A percentile compares a stretch with the other conserved stretches of the same genome.
These are phyloP conservation scores for Cylindricascospora bacillispora DNA, from an alignment of 1,139 yeast species.

Conservation along the genomic window DNA sequence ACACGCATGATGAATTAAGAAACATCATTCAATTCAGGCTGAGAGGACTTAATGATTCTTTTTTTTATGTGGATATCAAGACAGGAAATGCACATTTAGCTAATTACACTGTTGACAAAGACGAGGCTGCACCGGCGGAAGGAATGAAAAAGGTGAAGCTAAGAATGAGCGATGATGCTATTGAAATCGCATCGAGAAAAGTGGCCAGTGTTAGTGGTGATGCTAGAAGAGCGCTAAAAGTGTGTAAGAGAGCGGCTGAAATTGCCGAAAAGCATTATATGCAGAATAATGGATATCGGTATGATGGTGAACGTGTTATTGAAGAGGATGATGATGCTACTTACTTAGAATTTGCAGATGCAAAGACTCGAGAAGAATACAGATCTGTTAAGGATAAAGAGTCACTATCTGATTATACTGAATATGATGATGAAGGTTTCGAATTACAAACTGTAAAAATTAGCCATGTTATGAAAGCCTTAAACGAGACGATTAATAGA, in stretches of 20 bases:
- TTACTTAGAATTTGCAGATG: slow-evolving; percentile 5
- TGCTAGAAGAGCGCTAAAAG: slow-evolving; percentile 83
- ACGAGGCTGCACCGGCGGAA: slow-evolving; percentile 9
- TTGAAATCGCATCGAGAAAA: slow-evolving; percentile 84
- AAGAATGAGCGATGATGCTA: slow-evolving; percentile 57
- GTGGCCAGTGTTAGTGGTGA: slow-evolving; percentile 97
- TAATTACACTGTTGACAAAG: slow-evolving; percentile 8
- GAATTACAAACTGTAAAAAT: slow-evolving; percentile 48
- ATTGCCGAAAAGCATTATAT: slow-evolving; percentile 56
- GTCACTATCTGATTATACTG: slow-evolving; percentile 5
- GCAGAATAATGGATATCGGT: slow-evolving; percentile 24
- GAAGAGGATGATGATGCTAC: slow-evolving; percentile 4
- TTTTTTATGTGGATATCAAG: slow-evolving; percentile 22
- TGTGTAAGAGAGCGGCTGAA: slow-evolving; percentile 84
- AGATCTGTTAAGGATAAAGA: slow-evolving; percentile 4
- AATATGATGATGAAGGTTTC: slow-evolving; percentile 22
- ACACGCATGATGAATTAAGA: slow-evolving; percentile 66
- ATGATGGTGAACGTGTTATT: slow-evolving; percentile 12
- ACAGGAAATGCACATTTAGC: slow-evolving; percentile 24
- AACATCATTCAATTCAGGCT: slow-evolving; percentile 63
- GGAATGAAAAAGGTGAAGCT: slow-evolving; percentile 27
- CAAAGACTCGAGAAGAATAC: background rate
- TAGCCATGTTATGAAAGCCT: slow-evolving; percentile 62
- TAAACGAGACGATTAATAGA: slow-evolving; percentile 65
- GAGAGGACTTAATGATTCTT: slow-evolving; percentile 35